phyloP scores from a whole-genome alignment of 257 asterid species.

The Solanum peruvianum region DNA sequence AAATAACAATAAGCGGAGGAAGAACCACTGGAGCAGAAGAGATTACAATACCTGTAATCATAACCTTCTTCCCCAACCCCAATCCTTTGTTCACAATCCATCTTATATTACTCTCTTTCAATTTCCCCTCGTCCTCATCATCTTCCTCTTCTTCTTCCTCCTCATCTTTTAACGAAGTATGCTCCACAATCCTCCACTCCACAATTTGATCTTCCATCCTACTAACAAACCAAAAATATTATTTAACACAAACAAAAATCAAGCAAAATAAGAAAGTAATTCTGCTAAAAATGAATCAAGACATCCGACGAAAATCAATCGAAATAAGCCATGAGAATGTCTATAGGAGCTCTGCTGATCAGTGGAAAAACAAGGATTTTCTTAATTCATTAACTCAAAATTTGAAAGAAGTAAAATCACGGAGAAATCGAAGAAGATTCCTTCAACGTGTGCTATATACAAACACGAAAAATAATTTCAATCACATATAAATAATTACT shows the following conservation, averaged over 20 bases:
- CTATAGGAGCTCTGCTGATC: neutral
- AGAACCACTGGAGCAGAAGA: conserved; percentile 61
- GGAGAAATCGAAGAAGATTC: neutral
- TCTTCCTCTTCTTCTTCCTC: conserved; percentile 2
- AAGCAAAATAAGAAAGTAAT: neutral
- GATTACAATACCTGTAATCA: conserved; percentile 41
- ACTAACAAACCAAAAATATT: neutral
- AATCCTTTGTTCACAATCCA: conserved; percentile 36
- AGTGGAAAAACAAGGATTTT: neutral
- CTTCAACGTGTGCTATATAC: neutral
- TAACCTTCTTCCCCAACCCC: conserved; percentile 42
- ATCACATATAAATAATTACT: neutral
- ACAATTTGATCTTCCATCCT: conserved; percentile 42
- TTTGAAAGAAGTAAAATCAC: neutral
- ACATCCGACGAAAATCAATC: neutral
- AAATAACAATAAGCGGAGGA: conserved; percentile 50
- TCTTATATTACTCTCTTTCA: conserved; percentile 13
- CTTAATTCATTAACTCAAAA: neutral
- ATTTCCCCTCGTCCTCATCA: neutral
- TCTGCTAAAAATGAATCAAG: neutral
- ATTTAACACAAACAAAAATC: neutral
- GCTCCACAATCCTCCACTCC: conserved; percentile 21
- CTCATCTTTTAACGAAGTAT: neutral
- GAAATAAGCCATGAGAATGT: neutral
- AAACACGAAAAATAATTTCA: neutral